These are phyloP conservation scores for Sporothrix brasiliensis DNA, from an alignment of 2,329 filamentous ascomycete species.

Conservation along the genomic window DNA sequence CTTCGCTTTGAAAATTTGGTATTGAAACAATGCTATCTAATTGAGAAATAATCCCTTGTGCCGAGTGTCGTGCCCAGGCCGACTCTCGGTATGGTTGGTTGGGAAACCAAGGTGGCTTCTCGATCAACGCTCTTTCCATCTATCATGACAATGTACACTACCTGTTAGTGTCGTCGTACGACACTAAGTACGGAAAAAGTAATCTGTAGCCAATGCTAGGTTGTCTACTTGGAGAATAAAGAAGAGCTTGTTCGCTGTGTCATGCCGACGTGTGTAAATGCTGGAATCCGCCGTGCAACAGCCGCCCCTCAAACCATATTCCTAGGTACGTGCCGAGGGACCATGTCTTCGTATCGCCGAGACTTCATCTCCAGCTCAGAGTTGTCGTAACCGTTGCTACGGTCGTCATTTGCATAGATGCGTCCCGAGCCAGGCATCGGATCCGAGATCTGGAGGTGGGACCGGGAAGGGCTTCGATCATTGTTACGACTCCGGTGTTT, in stretches of 20 bases:
- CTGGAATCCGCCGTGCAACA: neutral
- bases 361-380: constrained; percentile 56
- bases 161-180: constrained; percentile 12
- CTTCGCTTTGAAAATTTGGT: neutral
- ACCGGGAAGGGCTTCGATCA: neutral
- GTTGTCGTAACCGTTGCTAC: constrained; percentile 46
- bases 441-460: constrained; percentile 51
- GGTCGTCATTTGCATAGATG: constrained; percentile 45
- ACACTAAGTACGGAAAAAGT: constrained; percentile 23
- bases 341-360: constrained; percentile 61
- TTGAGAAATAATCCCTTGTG: neutral
- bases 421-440: constrained; percentile 54
- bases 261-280: neutral
- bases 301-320: constrained; percentile 40
- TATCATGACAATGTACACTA: constrained; percentile 25
- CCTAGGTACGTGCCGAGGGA: constrained; percentile 55
- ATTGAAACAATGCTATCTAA: constrained; percentile 24
- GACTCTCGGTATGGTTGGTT: neutral
- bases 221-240: neutral
- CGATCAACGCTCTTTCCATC: constrained; percentile 1
- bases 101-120: neutral
- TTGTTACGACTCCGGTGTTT: constrained; percentile 30
- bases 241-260: neutral
- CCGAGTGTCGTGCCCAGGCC: neutral
- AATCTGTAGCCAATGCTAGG: neutral